Conservation (phyloP, 176 grass and related monocot genomes). For the Metroxylon sagu region DNA sequence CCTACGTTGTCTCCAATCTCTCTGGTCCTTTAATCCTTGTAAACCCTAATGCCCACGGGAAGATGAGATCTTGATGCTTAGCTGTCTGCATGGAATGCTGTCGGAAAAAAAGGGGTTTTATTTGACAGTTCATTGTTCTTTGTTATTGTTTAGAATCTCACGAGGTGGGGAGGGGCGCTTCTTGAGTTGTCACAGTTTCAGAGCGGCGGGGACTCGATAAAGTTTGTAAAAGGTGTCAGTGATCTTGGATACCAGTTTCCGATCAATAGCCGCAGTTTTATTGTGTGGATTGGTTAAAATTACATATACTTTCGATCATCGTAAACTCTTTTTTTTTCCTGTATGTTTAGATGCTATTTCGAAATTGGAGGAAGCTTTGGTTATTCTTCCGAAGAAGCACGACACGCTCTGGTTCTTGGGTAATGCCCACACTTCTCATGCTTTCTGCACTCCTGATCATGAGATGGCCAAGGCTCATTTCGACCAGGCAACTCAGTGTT, state of each 20-base stretch:
- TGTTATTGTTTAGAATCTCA: slow-evolving; percentile 46
- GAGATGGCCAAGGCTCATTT: slow-evolving; percentile 46
- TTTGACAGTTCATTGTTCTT: too few relatives aligned
- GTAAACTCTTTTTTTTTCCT: background rate
- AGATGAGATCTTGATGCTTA: background rate
- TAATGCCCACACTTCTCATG: slow-evolving; percentile 63
- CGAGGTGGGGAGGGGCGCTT: slow-evolving; percentile 74
- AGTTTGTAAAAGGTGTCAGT: slow-evolving; percentile 44
- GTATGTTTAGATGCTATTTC: slow-evolving; percentile 40
- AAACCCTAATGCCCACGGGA: background rate
- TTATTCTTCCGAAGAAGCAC: slow-evolving; percentile 42
- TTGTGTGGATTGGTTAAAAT: background rate
- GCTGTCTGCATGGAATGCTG: background rate
- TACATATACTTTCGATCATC: background rate
- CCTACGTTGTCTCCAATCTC: background rate
- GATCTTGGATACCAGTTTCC: background rate
- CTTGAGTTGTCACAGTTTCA: slow-evolving; percentile 68
- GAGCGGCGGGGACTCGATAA: slow-evolving; percentile 33
- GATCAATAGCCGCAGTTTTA: background rate
- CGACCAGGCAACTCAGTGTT: slow-evolving; percentile 43
- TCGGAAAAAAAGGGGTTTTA: too few relatives aligned
- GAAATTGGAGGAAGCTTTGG: slow-evolving; percentile 63
- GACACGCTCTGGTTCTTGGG: slow-evolving; percentile 78
- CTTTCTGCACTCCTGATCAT: slow-evolving; percentile 50
- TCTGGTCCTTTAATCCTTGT: background rate